Evolutionary conservation across 805 yeast genomes (phyloP).

Genomic region (Geotrichum ghanense): DNA sequence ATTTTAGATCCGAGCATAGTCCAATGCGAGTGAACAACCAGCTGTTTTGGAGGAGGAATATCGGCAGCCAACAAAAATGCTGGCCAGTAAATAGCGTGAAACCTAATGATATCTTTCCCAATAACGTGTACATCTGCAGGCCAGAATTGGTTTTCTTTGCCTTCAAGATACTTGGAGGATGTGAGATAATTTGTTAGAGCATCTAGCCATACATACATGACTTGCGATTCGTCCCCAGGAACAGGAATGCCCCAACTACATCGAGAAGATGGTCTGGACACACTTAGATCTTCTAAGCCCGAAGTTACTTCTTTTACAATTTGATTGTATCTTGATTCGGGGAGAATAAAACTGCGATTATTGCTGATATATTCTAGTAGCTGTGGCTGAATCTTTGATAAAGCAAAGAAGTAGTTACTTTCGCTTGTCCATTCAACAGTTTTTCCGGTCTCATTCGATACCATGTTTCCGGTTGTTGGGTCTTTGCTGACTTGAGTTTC

Average conservation of each 20-base stretch:
- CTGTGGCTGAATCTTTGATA: slow-evolving; percentile 46
- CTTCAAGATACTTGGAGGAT: slow-evolving; percentile 40
- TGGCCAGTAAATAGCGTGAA: slow-evolving; percentile 94
- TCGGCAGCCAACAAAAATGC: slow-evolving; percentile 77
- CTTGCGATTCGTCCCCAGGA: slow-evolving; percentile 68
- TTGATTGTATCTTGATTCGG: slow-evolving; percentile 42
- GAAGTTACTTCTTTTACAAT: slow-evolving; percentile 45
- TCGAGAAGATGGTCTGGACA: slow-evolving; percentile 73
- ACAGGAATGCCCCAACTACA: slow-evolving; percentile 85
- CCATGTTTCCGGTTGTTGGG: slow-evolving; percentile 18
- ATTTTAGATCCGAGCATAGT: slow-evolving; percentile 77
- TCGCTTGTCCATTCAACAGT: slow-evolving; percentile 70
- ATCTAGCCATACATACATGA: slow-evolving; percentile 93
- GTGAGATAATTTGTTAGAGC: slow-evolving; percentile 82
- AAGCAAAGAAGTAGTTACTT: slow-evolving; percentile 73
- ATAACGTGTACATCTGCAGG: slow-evolving; percentile 66
- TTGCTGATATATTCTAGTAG: slow-evolving; percentile 39
- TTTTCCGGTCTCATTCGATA: slow-evolving; percentile 56
- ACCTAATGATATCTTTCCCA: slow-evolving; percentile 83
- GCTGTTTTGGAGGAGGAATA: slow-evolving; percentile 53
- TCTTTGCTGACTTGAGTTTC: slow-evolving; percentile 49
- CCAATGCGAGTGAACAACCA: slow-evolving; percentile 94
- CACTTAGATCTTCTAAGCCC: slow-evolving; percentile 57
- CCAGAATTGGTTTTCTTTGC: slow-evolving; percentile 30
- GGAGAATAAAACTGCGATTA: slow-evolving; percentile 54